Base-by-base conservation (phyloP, 1,284 basidiomycete species). In the Takashimella tepidaria region DNA sequence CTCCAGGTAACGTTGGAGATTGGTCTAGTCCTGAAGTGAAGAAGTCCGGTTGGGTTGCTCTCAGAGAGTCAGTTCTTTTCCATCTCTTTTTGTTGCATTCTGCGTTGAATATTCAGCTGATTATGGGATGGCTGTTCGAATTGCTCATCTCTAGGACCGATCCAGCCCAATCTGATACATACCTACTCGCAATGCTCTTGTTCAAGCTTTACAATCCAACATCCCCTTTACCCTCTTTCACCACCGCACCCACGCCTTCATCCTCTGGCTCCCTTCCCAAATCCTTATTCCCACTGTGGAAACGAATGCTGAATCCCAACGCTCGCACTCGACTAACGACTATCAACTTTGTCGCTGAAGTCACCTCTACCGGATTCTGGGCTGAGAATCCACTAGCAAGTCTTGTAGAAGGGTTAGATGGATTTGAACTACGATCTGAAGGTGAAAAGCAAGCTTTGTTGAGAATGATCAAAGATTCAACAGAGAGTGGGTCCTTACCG, bases 291-390 rank as follows among this genome's bases (percentile, higher is more conserved):
- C 81, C 86, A 0, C 79, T 83, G 0, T 92, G 88, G 79, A 93
- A 92, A 74, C 86, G 85, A 51, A 84, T 98, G 53, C 79, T 97
- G 5, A 90, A 90, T 57, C 91, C 93, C 0, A 93, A 88, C 70
- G 83, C 89, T 0, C 88, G 86, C 66, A 82, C 83, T 0, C 83
- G 96, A 21, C 77, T 92, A 62, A 82, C 86, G 0, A 81, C 87
- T 0, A 86, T 88, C 60, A 78, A 78, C 2, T 90, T 98, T 71
- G 79, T 95, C 12, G 84, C 89, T 26, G 89, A 90, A 82, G 80
- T 83, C 3, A 81, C 85, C 6, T 41, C 70, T 57, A 69, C 79
- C 0, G 92, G 92, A 0, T 97, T 96, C 76, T 98, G 97, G 76
- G 78, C 81, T 2, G 79, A 80, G 24, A 99, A 98, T 72, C 81